These are phyloP conservation scores for Casuarina cunninghamiana DNA, from an alignment of 306 rosid genomes.

Conservation along the genomic window DNA sequence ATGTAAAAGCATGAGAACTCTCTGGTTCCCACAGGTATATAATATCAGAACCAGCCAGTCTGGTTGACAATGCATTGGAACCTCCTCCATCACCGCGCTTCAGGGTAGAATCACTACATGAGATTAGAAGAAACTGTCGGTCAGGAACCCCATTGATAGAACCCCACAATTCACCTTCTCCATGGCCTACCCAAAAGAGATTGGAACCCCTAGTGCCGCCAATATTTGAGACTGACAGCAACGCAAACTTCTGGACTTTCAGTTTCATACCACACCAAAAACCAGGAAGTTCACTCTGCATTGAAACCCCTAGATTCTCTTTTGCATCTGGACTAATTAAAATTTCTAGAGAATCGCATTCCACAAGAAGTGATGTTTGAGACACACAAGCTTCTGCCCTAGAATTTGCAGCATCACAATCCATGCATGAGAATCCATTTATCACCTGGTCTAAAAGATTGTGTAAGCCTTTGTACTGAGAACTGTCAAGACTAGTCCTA, in stretches of 20 bases:
- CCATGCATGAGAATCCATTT: slow-evolving; percentile 44
- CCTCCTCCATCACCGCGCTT: slow-evolving; percentile 97
- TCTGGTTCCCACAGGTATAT: slow-evolving; percentile 73
- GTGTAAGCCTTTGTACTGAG: slow-evolving; percentile 54
- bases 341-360: slow-evolving; percentile 61
- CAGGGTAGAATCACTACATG: slow-evolving; percentile 66
- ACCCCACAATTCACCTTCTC: slow-evolving; percentile 88
- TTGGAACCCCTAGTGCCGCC: slow-evolving; percentile 68
- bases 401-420: slow-evolving; percentile 39
- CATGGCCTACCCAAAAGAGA: slow-evolving; percentile 83
- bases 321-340: slow-evolving; percentile 53
- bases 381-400: slow-evolving; percentile 44
- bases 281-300: slow-evolving; percentile 93
- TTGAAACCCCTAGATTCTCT: slow-evolving; percentile 50
- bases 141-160: slow-evolving; percentile 54
- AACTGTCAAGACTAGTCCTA: slow-evolving; percentile 43
- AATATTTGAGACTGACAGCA: slow-evolving; percentile 69
- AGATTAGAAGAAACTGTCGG: slow-evolving; percentile 76
- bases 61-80: slow-evolving; percentile 81
- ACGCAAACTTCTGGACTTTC: slow-evolving; percentile 61
- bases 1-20: slow-evolving; percentile 49
- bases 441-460: slow-evolving; percentile 57
- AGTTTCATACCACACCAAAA: slow-evolving; percentile 68
- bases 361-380: slow-evolving; percentile 69
- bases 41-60: slow-evolving; percentile 81